Conservation (phyloP, 768 basidiomycete genomes). For the Macrolepiota albuminosa region DNA sequence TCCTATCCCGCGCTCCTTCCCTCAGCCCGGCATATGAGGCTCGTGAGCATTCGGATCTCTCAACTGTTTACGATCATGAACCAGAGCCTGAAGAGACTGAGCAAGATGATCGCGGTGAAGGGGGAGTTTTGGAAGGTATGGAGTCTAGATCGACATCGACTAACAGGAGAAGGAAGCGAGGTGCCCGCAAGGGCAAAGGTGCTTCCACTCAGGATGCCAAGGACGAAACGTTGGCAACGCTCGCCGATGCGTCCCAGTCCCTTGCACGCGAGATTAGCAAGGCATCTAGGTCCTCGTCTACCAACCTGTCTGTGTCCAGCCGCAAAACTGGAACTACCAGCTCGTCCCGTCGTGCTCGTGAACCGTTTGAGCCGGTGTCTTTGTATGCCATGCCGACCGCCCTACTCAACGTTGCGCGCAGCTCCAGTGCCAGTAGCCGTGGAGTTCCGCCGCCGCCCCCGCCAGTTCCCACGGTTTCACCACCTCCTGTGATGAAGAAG, state of each 20-base stretch:
- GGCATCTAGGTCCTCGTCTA: conserved; percentile 48
- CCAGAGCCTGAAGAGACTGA: conserved; percentile 42
- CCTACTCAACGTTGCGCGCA: conserved; percentile 21
- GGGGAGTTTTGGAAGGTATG: conserved; percentile 29
- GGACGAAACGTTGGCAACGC: conserved; percentile 59
- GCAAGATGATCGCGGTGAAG: conserved; percentile 33
- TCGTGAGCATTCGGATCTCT: conserved; percentile 40
- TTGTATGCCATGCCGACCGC: conserved; percentile 39
- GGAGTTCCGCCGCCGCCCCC: conserved; percentile 16
- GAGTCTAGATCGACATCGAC: conserved; percentile 64
- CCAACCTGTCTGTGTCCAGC: conserved; percentile 26
- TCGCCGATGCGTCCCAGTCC: conserved; percentile 77
- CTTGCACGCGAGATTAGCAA: conserved; percentile 82
- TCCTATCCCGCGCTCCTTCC: conserved; percentile 62
- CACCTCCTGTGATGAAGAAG: conserved; percentile 60
- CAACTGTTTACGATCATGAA: conserved; percentile 53
- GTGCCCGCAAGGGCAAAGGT: conserved; percentile 79
- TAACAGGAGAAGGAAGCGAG: conserved; percentile 79
- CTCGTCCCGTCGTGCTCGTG: conserved; percentile 23
- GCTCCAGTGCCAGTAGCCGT: conserved; percentile 16
- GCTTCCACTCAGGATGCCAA: conserved; percentile 31
- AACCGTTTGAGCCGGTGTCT: conserved; percentile 40
- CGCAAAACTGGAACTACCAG: conserved; percentile 18
- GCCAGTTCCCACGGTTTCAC: conserved; percentile 15
- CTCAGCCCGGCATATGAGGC: conserved; percentile 46